phyloP scores from a whole-genome alignment of 176 grass and related monocot genomes.

The Lolium perenne region DNA sequence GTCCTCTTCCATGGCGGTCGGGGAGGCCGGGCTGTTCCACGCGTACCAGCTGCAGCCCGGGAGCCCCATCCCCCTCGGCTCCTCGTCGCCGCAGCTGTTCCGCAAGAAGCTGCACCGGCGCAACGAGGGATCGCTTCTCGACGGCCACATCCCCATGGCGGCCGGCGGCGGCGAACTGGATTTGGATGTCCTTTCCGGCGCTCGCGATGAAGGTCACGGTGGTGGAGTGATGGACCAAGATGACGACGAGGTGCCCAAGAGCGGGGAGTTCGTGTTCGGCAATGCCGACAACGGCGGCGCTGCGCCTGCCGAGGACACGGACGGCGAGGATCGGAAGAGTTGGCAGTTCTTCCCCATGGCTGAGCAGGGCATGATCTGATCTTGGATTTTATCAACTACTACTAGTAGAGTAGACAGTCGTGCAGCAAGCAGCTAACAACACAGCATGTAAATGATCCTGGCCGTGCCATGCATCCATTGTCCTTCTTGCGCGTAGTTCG shows the following conservation, averaged over 20 bases:
- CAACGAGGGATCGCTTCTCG: conserved; percentile 47
- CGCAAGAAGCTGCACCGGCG: conserved; percentile 36
- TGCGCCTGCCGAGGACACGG: not conserved
- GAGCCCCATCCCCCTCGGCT: conserved; percentile 43
- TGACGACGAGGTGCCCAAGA: not conserved
- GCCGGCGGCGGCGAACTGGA: not conserved
- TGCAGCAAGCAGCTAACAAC: not conserved
- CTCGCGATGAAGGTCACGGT: not conserved
- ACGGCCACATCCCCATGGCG: conserved; percentile 32
- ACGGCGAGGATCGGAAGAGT: conserved; percentile 21
- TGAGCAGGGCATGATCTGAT: conserved; percentile 19
- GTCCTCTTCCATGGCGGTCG: conserved; percentile 28
- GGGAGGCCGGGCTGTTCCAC: conserved; percentile 13
- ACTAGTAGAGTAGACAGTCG: not conserved
- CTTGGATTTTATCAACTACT: no score
- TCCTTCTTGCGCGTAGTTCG: not conserved
- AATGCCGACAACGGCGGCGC: conserved; percentile 26
- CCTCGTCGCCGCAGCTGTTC: conserved; percentile 34
- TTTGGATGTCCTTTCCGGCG: not conserved
- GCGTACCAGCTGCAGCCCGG: conserved; percentile 59
- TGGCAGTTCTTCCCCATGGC: conserved; percentile 50
- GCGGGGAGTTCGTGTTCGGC: conserved; percentile 54
- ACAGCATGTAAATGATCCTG: not conserved
- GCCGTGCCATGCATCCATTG: not conserved
- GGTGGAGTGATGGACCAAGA: not conserved